Base-by-base conservation (phyloP, 306 rosid genomes). In the Dryas drummondii region DNA sequence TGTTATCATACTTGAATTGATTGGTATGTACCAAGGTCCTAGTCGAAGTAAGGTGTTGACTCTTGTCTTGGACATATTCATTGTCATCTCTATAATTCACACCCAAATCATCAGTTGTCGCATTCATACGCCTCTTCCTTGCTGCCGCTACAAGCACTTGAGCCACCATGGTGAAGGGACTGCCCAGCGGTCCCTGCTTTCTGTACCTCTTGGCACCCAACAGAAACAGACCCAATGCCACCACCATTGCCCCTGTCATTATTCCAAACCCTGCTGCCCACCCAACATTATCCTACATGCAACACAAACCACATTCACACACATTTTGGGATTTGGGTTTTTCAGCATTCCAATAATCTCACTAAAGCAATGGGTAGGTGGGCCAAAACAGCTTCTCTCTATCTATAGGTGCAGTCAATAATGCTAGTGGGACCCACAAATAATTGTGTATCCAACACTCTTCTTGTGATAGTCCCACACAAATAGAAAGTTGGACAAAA, bases 241-340 rank as follows among this genome's bases (percentile, higher is more conserved):
- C 66, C 12, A 74, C 94, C 80, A 89, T 48, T 16, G 86, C 83
- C 7, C 78, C 97, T 54, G 78, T 82, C 52, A 87, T 65, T 42
- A 87, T 83, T 59, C 90, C 94, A 16, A 91, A 70, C n/a, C 91
- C 93, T 60, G 79, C 74, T 5, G 76, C 86, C 97, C 97, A 91
- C 73, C 97, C 88, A 47, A 82, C 83, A 57, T 88, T 87, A 72
- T 89, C 92, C 97, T 91, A 67, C 66, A 72, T 89, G 91, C 97
- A 88, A 67, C 66, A 56, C 5, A 27, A 32, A 32, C 37, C 37
- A 1, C 37, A 32, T 32, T 32, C 37, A 32, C 2, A 32, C 37
- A 32, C 37, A 32, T 32, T 32, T 32, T 32, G 37, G 37, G 37
- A 32, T 2, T 32, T 32, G 37, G 37, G 37, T 32, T 32, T 32